phyloP scores from a whole-genome alignment of 2,329 filamentous ascomycete species.

The Colletotrichum sp. region DNA sequence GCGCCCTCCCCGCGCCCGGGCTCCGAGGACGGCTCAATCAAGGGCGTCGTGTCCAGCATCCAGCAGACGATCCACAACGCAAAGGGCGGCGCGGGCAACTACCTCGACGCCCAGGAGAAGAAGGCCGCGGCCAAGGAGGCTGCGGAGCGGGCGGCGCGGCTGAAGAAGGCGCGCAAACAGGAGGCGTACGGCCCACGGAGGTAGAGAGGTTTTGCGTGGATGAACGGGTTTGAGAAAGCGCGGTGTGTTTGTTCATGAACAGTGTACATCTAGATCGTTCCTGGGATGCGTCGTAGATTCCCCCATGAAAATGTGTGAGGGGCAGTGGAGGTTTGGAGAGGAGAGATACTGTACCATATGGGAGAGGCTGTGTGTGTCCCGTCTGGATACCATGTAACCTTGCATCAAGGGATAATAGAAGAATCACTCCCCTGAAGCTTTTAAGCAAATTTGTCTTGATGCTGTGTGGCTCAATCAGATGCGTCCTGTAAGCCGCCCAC shows the following conservation, averaged over 20 bases:
- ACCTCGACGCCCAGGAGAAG: constrained; percentile 30
- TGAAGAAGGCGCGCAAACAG: constrained; percentile 30
- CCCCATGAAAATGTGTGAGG: constrained; percentile 9
- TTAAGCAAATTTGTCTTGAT: neutral
- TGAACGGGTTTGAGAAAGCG: constrained; percentile 26
- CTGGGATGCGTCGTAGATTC: neutral
- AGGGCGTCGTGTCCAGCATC: constrained; percentile 36
- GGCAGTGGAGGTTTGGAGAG: constrained; percentile 8
- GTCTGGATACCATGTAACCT: neutral
- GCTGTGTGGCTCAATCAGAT: neutral
- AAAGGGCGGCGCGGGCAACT: constrained; percentile 33
- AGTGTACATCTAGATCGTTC: neutral
- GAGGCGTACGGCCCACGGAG: constrained; percentile 42
- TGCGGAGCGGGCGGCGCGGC: constrained; percentile 31
- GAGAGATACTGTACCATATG: constrained; percentile 13
- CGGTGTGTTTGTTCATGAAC: constrained; percentile 15
- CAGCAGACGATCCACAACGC: constrained; percentile 42
- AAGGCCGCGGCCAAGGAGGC: constrained; percentile 33
- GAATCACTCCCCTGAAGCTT: neutral
- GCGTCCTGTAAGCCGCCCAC: neutral
- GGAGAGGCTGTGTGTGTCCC: neutral
- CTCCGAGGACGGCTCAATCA: constrained; percentile 32
- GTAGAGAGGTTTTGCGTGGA: constrained; percentile 16
- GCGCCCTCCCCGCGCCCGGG: constrained; percentile 12
- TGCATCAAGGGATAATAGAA: neutral